A percentile compares a stretch with the other conserved stretches of the same genome.
These are phyloP conservation scores for Sphagnum contortum DNA, from an alignment of 225 moss, liverwort and hornwort genomes.

Conservation along the genomic window DNA sequence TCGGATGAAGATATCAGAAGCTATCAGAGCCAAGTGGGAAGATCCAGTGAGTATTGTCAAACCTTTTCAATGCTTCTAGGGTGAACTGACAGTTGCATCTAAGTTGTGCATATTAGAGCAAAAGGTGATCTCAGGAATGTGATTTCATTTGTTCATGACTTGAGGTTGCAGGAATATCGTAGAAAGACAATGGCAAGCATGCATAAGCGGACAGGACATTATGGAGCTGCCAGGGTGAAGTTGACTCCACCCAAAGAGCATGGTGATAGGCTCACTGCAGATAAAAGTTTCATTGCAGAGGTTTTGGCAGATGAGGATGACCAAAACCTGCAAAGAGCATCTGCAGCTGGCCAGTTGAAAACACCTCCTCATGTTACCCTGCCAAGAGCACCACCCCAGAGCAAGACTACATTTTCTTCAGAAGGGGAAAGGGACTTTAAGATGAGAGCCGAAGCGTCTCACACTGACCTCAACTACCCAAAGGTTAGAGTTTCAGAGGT, in stretches of 20 bases:
- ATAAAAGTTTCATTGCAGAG: neutral
- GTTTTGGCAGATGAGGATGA: neutral
- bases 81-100: too few relatives aligned
- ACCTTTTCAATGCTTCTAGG: too few relatives aligned
- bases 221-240: neutral
- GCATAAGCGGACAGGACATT: constrained; percentile 2
- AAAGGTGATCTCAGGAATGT: too few relatives aligned
- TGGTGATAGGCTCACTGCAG: neutral
- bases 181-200: constrained; percentile 22
- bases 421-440: too few relatives aligned
- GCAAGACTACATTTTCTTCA: too few relatives aligned
- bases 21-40: constrained; percentile 48
- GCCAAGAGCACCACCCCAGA: too few relatives aligned
- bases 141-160: too few relatives aligned
- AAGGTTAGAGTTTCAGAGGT: neutral
- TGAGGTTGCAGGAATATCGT: constrained; percentile 29
- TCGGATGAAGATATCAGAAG: constrained; percentile 35
- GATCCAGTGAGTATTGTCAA: constrained; percentile 23
- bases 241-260: neutral
- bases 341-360: neutral
- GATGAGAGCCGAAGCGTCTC: too few relatives aligned
- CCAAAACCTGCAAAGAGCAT: too few relatives aligned
- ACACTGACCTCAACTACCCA: too few relatives aligned
- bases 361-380: constrained; percentile 2
- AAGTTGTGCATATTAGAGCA: too few relatives aligned